Evolutionary conservation across 176 grass and related monocot species (phyloP), one percentile per base, ranked within the genome.

Genomic region (Paspalum vaginatum): DNA sequence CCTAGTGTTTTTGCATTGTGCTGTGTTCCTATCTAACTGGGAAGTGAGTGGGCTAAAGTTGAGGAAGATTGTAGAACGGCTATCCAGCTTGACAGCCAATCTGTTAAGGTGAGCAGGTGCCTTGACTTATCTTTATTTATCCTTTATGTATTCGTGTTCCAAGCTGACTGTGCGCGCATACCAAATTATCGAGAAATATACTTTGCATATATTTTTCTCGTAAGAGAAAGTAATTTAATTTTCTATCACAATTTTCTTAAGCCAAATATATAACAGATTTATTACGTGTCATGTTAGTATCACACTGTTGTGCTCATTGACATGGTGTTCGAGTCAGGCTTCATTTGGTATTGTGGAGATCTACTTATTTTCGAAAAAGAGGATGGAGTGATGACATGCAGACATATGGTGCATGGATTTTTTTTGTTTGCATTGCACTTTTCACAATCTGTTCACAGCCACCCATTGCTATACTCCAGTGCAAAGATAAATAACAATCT

Each of bases 11-110:
- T 78, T 88, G 60, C 40, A 80, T 50, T n/a, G 8, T 43, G 37
- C 39, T 82, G 21, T 72, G 52, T 70, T 55, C 22, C 22, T 83
- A 39, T 92, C n/a, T 22, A 66, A 20, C 81, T 78, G 84, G 40
- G 8, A 76, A 97, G 94, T 64, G 83, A 94, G 60, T 98, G 95
- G 92, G 78, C 58, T 54, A 94, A 72, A 74, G 92, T 91, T 45
- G 92, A 98, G 77, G 68, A 85, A 80, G 90, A 98, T 72, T 98
- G 92, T 72, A 93, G 90, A 87, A 91, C 8, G 21, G 92, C 95
- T 80, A 83, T 98, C 61, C 68, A 80, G 79, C 86, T 93, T 75
- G 95, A 94, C 65, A 88, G 43, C 74, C 88, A 87, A 73, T 98
- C 90, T 42, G 85, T 92, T 61, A 94, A 94, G 95, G 95, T 98